A percentile compares a stretch with the other conserved stretches of the same genome.
phyloP scores from a whole-genome alignment of 176 grass and related monocot genomes.

The Cymbopogon citratus region DNA sequence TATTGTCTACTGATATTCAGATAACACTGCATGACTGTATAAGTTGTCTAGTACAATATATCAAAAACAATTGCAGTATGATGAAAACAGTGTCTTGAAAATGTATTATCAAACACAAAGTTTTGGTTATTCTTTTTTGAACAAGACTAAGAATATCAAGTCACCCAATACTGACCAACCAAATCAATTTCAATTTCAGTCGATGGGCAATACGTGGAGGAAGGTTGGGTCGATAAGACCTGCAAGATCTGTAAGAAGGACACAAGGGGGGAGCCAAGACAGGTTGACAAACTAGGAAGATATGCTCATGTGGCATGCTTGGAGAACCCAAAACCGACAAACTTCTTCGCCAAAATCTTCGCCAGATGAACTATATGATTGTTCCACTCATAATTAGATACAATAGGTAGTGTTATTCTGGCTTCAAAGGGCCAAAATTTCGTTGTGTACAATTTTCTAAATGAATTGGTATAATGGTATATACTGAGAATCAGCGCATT shows the following conservation, averaged over 20 bases:
- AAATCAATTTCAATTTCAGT: conserved; percentile 38
- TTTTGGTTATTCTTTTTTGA: neutral
- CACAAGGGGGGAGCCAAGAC: conserved; percentile 70
- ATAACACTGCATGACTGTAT: neutral
- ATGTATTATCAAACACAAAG: neutral
- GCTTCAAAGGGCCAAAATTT: neutral
- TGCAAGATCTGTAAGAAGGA: conserved; percentile 97
- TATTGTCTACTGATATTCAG: neutral
- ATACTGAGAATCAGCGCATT: neutral
- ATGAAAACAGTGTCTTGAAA: neutral
- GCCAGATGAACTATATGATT: conserved; percentile 42
- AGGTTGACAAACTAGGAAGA: conserved; percentile 88
- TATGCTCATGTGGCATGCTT: conserved; percentile 73
- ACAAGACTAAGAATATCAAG: neutral
- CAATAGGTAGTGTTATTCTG: neutral
- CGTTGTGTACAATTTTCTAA: neutral
- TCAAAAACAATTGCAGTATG: neutral
- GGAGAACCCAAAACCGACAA: conserved; percentile 63
- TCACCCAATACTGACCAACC: neutral
- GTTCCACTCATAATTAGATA: conserved; percentile 22
- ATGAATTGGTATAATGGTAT: neutral
- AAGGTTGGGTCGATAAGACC: conserved; percentile 97
- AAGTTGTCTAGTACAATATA: neutral
- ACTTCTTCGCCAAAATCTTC: conserved; percentile 80
- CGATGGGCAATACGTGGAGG: conserved; percentile 83